Base-by-base conservation (phyloP, 805 yeast genomes). In the Cyberlindnera xylosilytica region DNA sequence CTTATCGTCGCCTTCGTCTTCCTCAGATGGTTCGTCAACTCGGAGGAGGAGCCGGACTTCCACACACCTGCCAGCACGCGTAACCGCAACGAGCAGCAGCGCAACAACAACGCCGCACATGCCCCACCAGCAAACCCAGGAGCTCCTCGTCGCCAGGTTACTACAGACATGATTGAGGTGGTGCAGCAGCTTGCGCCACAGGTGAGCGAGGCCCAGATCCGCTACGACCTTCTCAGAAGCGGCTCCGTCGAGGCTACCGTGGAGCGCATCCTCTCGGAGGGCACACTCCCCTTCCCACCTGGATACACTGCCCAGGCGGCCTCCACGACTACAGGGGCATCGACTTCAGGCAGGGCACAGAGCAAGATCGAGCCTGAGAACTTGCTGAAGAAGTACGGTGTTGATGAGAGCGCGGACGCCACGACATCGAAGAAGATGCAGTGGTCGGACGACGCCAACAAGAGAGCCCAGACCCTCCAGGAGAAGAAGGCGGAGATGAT, bases 191-290 rank as follows among this genome's bases (percentile, higher is more conserved):
- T 91, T 42, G 96, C 89, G 0, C 97, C 97, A 4, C 69, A 70
- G 17, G 65, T 87, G 24, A 70, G 85, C 1, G 73, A 65, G 4
- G 85, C 76, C 7, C 95, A 86, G 58, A 87, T 93, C 47, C 70
- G 81, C 47, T 70, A 72, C 47, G 95, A 85, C 59, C 72, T 93
- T 47, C 79, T 81, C 55, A 70, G 78, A 45, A 79, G 93, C 0
- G 95, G 95, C 0, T 81, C 85, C 7, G 90, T 90, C 1, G 90
- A 87, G 60, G 74, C 64, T 8, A 90, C 98, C 0, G 81, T 89
- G 9, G 86, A 88, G 39, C 73, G 80, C 34, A 81, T 76, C 49
- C 69, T 91, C 58, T 73, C 74, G 39, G 77, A 73, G 29, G 82
- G 84, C 11, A 64, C 66, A 13, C 71, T 83, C 39, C 87, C 88